phyloP scores from a whole-genome alignment of 78 protist genomes.

The Dictyostelium capitatum region DNA sequence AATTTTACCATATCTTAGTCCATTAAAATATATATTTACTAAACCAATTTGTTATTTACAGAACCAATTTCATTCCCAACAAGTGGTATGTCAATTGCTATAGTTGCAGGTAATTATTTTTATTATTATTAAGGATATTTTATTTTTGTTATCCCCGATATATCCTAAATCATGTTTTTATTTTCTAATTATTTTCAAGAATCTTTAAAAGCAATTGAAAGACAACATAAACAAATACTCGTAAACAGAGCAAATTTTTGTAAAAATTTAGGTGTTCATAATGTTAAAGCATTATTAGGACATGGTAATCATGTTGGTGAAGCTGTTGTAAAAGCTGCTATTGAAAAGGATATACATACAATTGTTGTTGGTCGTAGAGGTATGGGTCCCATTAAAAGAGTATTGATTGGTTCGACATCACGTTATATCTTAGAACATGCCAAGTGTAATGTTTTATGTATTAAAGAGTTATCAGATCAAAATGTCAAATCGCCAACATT shows the following conservation, averaged over 20 bases:
- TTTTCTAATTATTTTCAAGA: constrained; percentile 1
- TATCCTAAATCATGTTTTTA: no score
- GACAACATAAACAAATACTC: constrained; percentile 32
- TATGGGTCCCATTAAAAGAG: constrained; percentile 70
- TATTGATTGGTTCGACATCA: constrained; percentile 79
- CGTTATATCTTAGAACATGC: constrained; percentile 77
- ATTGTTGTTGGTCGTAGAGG: constrained; percentile 83
- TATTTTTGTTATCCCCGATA: no score
- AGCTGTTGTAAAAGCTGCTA: constrained; percentile 49
- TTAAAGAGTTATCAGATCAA: constrained; percentile 35
- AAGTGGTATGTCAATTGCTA: constrained; percentile 45
- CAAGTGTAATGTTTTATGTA: constrained; percentile 73
- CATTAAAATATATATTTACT: background rate
- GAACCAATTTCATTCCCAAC: constrained; percentile 54
- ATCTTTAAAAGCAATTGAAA: constrained; percentile 51
- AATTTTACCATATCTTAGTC: background rate
- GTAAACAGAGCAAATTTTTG: constrained; percentile 25
- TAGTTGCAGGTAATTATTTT: constrained; percentile 33
- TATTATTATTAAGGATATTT: no score
- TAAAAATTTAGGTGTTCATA: constrained; percentile 26
- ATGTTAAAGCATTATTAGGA: constrained; percentile 56
- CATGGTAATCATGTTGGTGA: constrained; percentile 81
- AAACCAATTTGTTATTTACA: background rate
- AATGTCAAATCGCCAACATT: background rate
- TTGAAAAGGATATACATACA: constrained; percentile 58